phyloP scores from a whole-genome alignment of 208 protist genomes.

The Leishmania amazonensis region DNA sequence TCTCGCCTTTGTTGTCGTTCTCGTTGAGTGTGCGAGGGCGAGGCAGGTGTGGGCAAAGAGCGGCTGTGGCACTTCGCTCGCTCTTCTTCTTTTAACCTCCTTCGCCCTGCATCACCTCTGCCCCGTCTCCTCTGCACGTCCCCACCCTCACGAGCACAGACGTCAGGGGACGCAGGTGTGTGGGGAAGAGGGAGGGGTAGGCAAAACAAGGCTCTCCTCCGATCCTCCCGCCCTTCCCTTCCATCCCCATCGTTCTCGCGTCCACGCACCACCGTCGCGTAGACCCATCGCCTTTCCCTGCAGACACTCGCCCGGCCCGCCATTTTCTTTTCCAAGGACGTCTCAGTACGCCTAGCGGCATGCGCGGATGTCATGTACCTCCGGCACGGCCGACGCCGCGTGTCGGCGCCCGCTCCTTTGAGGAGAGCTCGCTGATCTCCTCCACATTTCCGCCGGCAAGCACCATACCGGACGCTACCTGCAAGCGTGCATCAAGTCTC shows the following conservation, averaged over 20 bases:
- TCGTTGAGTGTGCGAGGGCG: too few species aligned
- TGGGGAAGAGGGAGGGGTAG: not conserved
- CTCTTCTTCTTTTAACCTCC: not conserved
- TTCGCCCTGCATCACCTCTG: not conserved
- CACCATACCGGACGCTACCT: conserved; percentile 7
- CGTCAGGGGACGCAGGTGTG: not conserved
- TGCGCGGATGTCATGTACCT: not conserved
- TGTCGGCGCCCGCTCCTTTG: not conserved
- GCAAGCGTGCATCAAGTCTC: conserved; percentile 3
- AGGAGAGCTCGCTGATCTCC: not conserved
- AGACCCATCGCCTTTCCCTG: not conserved
- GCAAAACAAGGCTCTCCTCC: not conserved
- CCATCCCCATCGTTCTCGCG: not conserved
- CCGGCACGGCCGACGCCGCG: not conserved
- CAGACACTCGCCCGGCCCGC: not conserved
- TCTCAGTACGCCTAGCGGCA: not conserved
- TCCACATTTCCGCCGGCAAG: conserved; percentile 21
- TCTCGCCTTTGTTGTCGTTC: too few species aligned
- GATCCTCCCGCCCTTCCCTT: not conserved
- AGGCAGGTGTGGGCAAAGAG: not conserved
- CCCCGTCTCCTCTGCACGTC: not conserved
- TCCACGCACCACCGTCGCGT: not conserved
- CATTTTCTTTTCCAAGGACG: not conserved
- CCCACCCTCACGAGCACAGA: not conserved
- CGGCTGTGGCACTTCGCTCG: not conserved